phyloP scores from a whole-genome alignment of 2,329 filamentous ascomycete species.

The Penicillium sp. region DNA sequence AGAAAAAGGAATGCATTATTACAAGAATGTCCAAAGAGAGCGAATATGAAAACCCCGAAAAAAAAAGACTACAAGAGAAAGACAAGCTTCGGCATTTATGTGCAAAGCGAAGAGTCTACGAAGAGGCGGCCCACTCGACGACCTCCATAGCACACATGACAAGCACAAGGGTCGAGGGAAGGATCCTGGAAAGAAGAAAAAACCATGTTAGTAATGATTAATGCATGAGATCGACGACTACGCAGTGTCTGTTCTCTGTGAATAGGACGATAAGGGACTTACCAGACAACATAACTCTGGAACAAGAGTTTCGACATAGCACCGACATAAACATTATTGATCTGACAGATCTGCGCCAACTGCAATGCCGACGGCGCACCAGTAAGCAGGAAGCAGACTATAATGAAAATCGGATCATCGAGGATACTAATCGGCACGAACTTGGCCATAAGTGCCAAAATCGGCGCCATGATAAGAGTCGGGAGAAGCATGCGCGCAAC shows the following conservation, averaged over 20 bases:
- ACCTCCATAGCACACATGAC: slow-evolving; percentile 92
- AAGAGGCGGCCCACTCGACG: slow-evolving; percentile 71
- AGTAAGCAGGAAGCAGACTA: slow-evolving; percentile 94
- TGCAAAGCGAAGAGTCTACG: slow-evolving; percentile 8
- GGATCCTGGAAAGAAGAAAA: slow-evolving; percentile 59
- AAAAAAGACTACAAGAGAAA: neutral
- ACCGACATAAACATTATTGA: slow-evolving; percentile 92
- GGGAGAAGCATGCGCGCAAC: slow-evolving; percentile 90
- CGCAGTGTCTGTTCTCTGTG: neutral
- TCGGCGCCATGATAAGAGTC: slow-evolving; percentile 84
- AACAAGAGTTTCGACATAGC: slow-evolving; percentile 92
- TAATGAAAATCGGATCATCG: slow-evolving; percentile 95
- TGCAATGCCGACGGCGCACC: slow-evolving; percentile 92
- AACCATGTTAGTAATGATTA: slow-evolving; percentile 19
- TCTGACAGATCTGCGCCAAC: slow-evolving; percentile 95
- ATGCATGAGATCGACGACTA: neutral
- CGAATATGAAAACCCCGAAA: neutral
- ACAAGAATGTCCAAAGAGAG: neutral
- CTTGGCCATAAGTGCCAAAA: slow-evolving; percentile 83
- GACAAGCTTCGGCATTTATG: neutral
- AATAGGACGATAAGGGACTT: slow-evolving; percentile 36
- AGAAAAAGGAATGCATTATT: neutral
- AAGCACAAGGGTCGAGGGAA: slow-evolving; percentile 85
- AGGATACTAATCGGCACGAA: slow-evolving; percentile 90
- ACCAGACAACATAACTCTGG: slow-evolving; percentile 96